Conservation (phyloP, 2,329 filamentous ascomycete species). For the Teratosphaeria destructans region DNA sequence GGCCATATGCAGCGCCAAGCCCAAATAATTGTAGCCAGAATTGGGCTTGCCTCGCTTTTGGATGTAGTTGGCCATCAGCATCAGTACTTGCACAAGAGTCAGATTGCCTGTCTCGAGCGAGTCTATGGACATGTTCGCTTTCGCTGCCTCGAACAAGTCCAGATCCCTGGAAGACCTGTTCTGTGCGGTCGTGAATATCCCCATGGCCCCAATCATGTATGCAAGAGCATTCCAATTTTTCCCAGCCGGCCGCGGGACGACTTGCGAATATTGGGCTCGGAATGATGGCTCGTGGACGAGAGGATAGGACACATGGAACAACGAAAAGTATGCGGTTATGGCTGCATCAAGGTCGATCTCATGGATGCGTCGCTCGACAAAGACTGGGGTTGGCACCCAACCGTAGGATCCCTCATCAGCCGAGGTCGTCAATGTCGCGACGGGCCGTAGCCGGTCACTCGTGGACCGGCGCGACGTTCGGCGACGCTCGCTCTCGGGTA, state of each 20-base stretch:
- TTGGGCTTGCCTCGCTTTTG: slow-evolving; percentile 44
- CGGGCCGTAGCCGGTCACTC: not conserved
- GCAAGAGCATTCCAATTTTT: slow-evolving; percentile 36
- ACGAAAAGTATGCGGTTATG: slow-evolving; percentile 35
- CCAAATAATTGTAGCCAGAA: slow-evolving; percentile 40
- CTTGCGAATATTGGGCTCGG: slow-evolving; percentile 36
- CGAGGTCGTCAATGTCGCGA: not conserved
- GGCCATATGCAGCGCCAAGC: slow-evolving; percentile 40
- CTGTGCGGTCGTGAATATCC: slow-evolving; percentile 31
- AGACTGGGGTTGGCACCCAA: slow-evolving; percentile 15
- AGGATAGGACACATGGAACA: slow-evolving; percentile 39
- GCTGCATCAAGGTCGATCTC: slow-evolving; percentile 21
- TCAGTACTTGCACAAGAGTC: slow-evolving; percentile 38
- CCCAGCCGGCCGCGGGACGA: slow-evolving; percentile 32
- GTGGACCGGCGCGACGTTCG: slow-evolving; percentile 1
- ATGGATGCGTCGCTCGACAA: slow-evolving; percentile 14
- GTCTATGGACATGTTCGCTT: slow-evolving; percentile 35
- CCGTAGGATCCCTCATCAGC: slow-evolving; percentile 4
- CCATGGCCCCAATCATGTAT: slow-evolving; percentile 36
- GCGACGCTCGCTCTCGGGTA: slow-evolving; percentile 11
- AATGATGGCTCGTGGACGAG: slow-evolving; percentile 40
- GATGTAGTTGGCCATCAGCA: slow-evolving; percentile 39
- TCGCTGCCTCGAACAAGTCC: slow-evolving; percentile 37
- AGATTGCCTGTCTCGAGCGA: slow-evolving; percentile 41
- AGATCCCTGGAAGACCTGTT: slow-evolving; percentile 31